Conservation (phyloP, 129 eudicot genomes). For the Flaveria sonorensis region DNA sequence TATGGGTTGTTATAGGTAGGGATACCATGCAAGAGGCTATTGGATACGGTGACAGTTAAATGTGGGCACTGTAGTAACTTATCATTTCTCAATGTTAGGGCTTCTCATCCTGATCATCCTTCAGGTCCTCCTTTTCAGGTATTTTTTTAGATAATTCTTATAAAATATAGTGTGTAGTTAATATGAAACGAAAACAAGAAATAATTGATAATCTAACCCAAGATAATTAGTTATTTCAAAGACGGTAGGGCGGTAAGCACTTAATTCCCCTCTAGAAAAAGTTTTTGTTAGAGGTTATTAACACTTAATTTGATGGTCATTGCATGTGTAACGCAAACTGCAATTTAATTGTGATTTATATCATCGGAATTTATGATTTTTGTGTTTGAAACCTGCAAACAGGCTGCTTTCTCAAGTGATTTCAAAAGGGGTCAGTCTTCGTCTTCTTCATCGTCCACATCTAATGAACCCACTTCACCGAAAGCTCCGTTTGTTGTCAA, state of each 20-base stretch:
- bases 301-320: too few species aligned
- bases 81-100: slow-evolving; percentile 79
- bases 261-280: too few species aligned
- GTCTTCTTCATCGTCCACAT: slow-evolving; percentile 71
- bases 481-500: slow-evolving; percentile 89
- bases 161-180: too few species aligned
- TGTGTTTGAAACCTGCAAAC: background rate
- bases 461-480: slow-evolving; percentile 70
- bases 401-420: slow-evolving; percentile 56
- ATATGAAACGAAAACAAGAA: too few species aligned
- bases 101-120: slow-evolving; percentile 54
- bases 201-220: too few species aligned
- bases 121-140: slow-evolving; percentile 56
- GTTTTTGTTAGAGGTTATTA: too few species aligned
- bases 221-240: too few species aligned
- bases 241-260: too few species aligned
- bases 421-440: slow-evolving; percentile 65
- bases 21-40: slow-evolving; percentile 80
- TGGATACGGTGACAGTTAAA: slow-evolving; percentile 94
- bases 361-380: too few species aligned
- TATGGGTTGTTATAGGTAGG: slow-evolving; percentile 51
- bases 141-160: background rate
- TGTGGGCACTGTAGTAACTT: slow-evolving; percentile 95
- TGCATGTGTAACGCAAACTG: too few species aligned
- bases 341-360: too few species aligned